Conservation (phyloP, 2,329 filamentous ascomycete genomes). For the Aureobasidium zeae region DNA sequence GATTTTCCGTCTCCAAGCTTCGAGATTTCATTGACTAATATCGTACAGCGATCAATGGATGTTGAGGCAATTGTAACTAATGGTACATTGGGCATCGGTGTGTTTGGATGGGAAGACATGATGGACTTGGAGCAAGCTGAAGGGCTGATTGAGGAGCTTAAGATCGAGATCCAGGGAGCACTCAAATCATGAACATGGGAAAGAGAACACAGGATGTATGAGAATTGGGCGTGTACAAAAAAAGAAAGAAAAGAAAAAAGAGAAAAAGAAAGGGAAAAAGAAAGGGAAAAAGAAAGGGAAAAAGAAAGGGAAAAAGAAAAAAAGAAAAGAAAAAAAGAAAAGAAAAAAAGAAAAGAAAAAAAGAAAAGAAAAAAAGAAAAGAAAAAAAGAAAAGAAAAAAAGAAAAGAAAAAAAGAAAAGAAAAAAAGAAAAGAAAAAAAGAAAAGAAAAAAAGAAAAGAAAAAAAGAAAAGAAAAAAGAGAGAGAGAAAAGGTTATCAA, state of each 20-base stretch:
- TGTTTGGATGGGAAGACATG: constrained; percentile 42
- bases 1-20: not conserved
- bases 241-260: not conserved
- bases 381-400: not conserved
- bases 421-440: not conserved
- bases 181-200: not conserved
- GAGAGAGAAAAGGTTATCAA: not conserved
- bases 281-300: not conserved
- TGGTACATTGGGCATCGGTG: constrained; percentile 43
- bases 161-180: constrained; percentile 16
- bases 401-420: not conserved
- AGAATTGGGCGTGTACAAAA: not conserved
- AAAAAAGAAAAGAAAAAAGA: not conserved
- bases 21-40: constrained; percentile 18
- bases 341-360: not conserved
- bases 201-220: not conserved
- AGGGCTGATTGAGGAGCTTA: constrained; percentile 24
- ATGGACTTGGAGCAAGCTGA: constrained; percentile 30
- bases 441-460: not conserved
- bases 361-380: not conserved
- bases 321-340: not conserved
- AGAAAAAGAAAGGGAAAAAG: not conserved
- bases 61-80: constrained; percentile 44
- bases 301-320: not conserved
- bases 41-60: constrained; percentile 43